These are phyloP conservation scores for Murraya koenigii DNA, from an alignment of 345 rosid genomes.

Conservation along the genomic window DNA sequence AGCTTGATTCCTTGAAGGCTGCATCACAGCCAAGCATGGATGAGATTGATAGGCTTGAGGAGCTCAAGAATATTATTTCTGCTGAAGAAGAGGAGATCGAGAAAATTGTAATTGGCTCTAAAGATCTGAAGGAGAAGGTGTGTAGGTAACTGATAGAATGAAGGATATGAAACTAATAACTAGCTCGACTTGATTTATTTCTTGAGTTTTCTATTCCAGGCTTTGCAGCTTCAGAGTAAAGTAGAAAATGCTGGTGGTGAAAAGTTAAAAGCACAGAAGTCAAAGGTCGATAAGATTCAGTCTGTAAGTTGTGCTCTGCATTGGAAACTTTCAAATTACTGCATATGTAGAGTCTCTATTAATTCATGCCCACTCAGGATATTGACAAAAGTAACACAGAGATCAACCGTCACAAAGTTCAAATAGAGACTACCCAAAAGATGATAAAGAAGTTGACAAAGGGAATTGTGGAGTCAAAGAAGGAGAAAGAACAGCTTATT, in stretches of 20 bases:
- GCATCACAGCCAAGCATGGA: conserved; percentile 76
- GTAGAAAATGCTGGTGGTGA: conserved; percentile 95
- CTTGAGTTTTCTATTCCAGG: conserved; percentile 39
- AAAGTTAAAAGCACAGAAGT: conserved; percentile 69
- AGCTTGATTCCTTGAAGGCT: conserved; percentile 73
- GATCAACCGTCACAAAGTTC: conserved; percentile 86
- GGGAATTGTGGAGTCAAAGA: conserved; percentile 75
- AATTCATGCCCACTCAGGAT: conserved; percentile 48
- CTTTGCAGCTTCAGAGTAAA: conserved; percentile 72
- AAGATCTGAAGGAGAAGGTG: conserved; percentile 76
- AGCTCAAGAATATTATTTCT: conserved; percentile 55
- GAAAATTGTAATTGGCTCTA: conserved; percentile 63
- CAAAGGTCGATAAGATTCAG: conserved; percentile 80
- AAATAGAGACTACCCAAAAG: conserved; percentile 81
- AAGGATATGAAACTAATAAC: neutral
- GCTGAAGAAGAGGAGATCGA: conserved; percentile 74
- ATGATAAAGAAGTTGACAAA: conserved; percentile 83
- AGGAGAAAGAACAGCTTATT: conserved; percentile 65
- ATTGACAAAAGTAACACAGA: conserved; percentile 81
- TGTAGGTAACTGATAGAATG: conserved; percentile 12
- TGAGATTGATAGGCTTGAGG: conserved; percentile 62
- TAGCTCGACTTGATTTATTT: neutral
- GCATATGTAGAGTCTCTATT: conserved; percentile 12
- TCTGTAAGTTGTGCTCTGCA: conserved; percentile 54
- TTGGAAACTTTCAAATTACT: conserved; percentile 15